These are phyloP conservation scores for Arthromyces matolae DNA, from an alignment of 768 basidiomycete genomes.

Conservation along the genomic window DNA sequence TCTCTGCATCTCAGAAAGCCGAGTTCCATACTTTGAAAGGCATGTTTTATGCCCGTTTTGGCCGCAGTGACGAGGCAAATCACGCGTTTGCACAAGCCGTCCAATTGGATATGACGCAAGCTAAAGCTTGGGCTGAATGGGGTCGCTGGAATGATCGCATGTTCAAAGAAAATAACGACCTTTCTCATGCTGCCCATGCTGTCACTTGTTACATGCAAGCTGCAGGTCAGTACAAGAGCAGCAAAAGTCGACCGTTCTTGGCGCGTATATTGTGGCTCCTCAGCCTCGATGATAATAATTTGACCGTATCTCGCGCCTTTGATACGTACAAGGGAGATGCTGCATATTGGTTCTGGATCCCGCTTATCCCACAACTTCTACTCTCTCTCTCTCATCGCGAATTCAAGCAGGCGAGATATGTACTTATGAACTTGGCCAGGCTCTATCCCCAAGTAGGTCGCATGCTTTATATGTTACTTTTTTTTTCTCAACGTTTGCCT, in stretches of 20 bases:
- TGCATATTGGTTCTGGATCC: constrained; percentile 99
- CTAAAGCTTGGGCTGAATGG: constrained; percentile 99
- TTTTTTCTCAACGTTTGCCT: constrained; percentile 5
- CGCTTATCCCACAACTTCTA: constrained; percentile 91
- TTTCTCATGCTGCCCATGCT: constrained; percentile 79
- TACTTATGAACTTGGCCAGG: constrained; percentile 87
- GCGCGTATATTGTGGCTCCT: constrained; percentile 95
- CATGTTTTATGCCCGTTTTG: constrained; percentile 92
- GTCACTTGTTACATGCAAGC: constrained; percentile 98
- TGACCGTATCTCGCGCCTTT: constrained; percentile 76
- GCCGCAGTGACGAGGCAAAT: constrained; percentile 86
- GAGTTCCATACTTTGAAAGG: constrained; percentile 99
- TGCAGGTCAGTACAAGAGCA: constrained; percentile 89
- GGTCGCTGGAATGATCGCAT: constrained; percentile 89
- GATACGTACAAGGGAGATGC: constrained; percentile 96
- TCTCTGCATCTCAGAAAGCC: constrained; percentile 90
- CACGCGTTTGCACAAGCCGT: constrained; percentile 92
- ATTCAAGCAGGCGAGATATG: constrained; percentile 86
- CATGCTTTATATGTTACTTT: neutral
- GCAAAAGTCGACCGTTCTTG: constrained; percentile 88
- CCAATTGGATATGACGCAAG: constrained; percentile 90
- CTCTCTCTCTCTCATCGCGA: constrained; percentile 88
- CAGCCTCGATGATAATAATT: constrained; percentile 78
- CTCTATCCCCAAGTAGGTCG: constrained; percentile 81
- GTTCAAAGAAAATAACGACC: constrained; percentile 80